A percentile compares a stretch with the other conserved stretches of the same genome.
phyloP scores from a whole-genome alignment of 129 eudicot species.

The Artemisia argyi region DNA sequence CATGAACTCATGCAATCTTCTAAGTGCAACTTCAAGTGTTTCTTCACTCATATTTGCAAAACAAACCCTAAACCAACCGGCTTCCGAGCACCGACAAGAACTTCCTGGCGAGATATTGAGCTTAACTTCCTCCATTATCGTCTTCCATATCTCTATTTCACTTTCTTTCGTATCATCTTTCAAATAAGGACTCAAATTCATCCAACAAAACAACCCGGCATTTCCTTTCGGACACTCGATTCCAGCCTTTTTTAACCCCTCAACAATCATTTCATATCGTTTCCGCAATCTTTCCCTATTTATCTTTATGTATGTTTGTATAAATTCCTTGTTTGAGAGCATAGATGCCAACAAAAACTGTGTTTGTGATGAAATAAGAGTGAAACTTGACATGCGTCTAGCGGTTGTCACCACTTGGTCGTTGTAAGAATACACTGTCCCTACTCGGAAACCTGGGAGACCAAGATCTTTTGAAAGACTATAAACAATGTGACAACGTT shows the following conservation, averaged over 20 bases:
- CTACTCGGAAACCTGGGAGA: constrained; percentile 82
- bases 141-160: constrained; percentile 63
- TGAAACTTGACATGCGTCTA: constrained; percentile 85
- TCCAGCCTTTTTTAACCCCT: constrained; percentile 63
- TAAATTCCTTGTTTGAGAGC: constrained; percentile 56
- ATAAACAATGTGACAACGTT: constrained; percentile 77
- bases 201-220: constrained; percentile 90
- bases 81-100: constrained; percentile 78
- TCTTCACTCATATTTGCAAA: constrained; percentile 84
- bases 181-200: constrained; percentile 64
- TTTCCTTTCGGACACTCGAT: constrained; percentile 73
- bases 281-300: constrained; percentile 61
- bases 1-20: constrained; percentile 63
- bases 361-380: constrained; percentile 81
- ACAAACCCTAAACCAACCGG: constrained; percentile 92
- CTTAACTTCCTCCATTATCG: constrained; percentile 55
- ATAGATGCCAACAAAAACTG: constrained; percentile 67
- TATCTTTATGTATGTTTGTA: constrained; percentile 44
- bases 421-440: constrained; percentile 73
- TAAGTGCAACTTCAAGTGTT: constrained; percentile 62
- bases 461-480: constrained; percentile 88
- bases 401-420: constrained; percentile 71
- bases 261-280: constrained; percentile 53
- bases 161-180: constrained; percentile 43
- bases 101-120: constrained; percentile 83